Evolutionary conservation across 176 grass and related monocot genomes (phyloP).

Genomic region (Leersia perrieri): DNA sequence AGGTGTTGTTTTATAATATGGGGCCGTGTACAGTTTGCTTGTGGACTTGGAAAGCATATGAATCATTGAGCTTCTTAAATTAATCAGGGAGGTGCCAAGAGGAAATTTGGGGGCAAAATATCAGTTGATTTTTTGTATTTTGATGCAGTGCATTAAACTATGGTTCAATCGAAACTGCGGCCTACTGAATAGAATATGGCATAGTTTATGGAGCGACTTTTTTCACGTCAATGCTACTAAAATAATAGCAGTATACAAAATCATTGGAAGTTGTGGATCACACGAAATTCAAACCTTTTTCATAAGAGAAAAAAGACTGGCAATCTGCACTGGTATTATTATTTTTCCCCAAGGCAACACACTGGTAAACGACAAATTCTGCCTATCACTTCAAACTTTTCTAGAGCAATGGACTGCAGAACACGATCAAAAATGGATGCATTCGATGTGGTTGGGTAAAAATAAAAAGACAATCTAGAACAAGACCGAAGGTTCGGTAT

Average conservation of each 20-base stretch:
- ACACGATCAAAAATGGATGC: not conserved
- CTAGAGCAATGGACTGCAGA: not conserved
- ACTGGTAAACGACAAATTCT: not conserved
- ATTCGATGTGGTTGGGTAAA: not conserved
- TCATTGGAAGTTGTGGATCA: not conserved
- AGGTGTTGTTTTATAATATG: not conserved
- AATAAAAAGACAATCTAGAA: not conserved
- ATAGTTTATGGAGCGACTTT: constrained; percentile 5
- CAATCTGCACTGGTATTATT: not conserved
- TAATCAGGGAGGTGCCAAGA: not conserved
- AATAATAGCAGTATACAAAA: not conserved
- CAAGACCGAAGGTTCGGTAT: not conserved
- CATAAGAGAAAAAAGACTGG: not conserved
- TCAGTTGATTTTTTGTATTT: not conserved
- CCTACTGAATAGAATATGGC: not conserved
- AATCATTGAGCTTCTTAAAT: not conserved
- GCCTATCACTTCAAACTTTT: not conserved
- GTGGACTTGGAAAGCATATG: not conserved
- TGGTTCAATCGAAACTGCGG: not conserved
- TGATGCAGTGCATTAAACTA: not conserved
- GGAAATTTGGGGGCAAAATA: not conserved
- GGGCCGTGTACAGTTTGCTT: not conserved
- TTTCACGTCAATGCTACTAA: constrained; percentile 24
- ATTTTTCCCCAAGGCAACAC: too few relatives aligned
- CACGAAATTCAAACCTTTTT: constrained; percentile 10